Base-by-base conservation (phyloP, 2,329 filamentous ascomycete species). In the Ceratocystis cubensis region DNA sequence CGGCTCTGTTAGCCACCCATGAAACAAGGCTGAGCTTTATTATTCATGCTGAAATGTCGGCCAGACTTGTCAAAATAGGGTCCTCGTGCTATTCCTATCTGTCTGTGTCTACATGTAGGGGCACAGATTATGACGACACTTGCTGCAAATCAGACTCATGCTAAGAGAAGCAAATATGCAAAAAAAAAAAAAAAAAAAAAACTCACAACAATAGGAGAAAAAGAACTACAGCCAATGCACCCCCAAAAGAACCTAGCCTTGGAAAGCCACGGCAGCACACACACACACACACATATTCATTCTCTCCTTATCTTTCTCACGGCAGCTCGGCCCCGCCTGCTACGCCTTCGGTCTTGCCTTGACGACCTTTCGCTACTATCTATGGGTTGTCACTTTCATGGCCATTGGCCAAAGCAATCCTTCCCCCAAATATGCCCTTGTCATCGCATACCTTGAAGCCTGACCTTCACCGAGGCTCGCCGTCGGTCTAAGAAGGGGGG, bases 11-110 rank as follows among this genome's bases (percentile, higher is more conserved):
- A 8, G 15, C 30, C 5, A 59, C 28, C n/a, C 20, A 33, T 59
- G 56, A 59, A 59, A 59, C 56, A 59, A 37, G 56, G 56, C 56
- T 59, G 56, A 59, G 56, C 37, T 37, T 10, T 22, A 10, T 37
- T 59, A 17, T 37, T 59, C 56, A 59, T 59, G 56, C 56, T 59
- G 56, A n/a, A 10, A 8, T 59, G 13, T 59, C 50, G 13, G 10
- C 37, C 37, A 5, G 1, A 59, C 30, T 59, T 33, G 56, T 33
- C 56, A 59, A 30, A 33, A 7, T 5, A 5, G 15, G 28, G 37
- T 15, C 37, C 15, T 28, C 6, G 33, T 37, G 17, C 17, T 37
- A 48, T 48, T 48, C 46, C 17, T 41, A 41, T 41, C 37, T 41
- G 17, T 22, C 48, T 10, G 53, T 59, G n/a, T 53, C n/a, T 22